Evolutionary conservation across 2,329 filamentous ascomycete species (phyloP), one percentile per base, ranked within the genome.

Genomic region (Pezizomycotina sp.): DNA sequence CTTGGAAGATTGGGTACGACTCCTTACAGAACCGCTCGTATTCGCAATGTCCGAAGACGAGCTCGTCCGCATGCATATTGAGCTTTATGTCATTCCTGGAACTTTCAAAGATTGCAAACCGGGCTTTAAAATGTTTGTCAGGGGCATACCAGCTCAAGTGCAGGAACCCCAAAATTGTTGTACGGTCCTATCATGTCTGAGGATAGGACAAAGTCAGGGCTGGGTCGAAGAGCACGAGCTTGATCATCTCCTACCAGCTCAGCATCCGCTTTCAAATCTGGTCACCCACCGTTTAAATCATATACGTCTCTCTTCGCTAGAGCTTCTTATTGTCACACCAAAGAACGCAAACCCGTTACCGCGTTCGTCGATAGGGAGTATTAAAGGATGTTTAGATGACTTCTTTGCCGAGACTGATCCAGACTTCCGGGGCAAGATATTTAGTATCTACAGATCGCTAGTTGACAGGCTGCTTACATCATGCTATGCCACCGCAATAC

Each of bases 351-450:
- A 71, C 34, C 77, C 82, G 1, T 74, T 91, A 34, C 74, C 74
- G 0, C 50, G 58, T 0, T 63, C 61, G 6, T 66, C 74, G 0
- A 62, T 93, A 2, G 55, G 59, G 3, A 64, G 77, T 8, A 60
- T 95, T 2, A 65, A 65, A 34, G 62, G 60, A 21, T 71, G 80
- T 40, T 58, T 95, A 3, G 65, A 69, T 1, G 68, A 74, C 10
- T 71, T 86, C 46, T 77, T 91, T 53, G 71, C 81, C 3, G 84
- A 93, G 45, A 73, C 79, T 0, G 83, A 93, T 53, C 74, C 86
- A 4, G 82, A 86, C 50, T 77, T 84, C 47, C 72, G 89, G 38
- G 77, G 84, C 39, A 81, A 92, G 48, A 65, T 91, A 2, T 64
- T 86, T 16, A 72, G 73, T 15, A 69, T 79, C 44, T 71, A 77